Conservation (phyloP, 768 basidiomycete genomes). For the Leccinum obscurum region DNA sequence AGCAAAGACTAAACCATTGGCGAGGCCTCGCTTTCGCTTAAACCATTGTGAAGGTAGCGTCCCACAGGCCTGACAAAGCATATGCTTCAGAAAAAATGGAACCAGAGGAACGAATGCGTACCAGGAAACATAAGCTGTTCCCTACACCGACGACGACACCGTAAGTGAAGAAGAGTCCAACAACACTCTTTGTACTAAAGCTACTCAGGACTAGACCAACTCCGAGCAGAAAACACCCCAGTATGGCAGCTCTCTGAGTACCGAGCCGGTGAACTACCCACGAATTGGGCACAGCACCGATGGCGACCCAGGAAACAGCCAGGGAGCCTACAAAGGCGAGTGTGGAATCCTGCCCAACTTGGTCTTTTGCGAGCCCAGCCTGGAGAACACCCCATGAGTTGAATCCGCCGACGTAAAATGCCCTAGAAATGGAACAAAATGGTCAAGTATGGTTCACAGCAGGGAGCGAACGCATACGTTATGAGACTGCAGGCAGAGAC, state of each 20-base stretch:
- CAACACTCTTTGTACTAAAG: constrained; percentile 17
- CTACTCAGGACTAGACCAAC: constrained; percentile 22
- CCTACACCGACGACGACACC: constrained; percentile 33
- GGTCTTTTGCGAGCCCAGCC: constrained; percentile 28
- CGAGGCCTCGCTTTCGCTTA: constrained; percentile 31
- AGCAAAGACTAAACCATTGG: constrained; percentile 37
- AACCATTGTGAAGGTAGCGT: constrained; percentile 39
- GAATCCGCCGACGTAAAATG: constrained; percentile 27
- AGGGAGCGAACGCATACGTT: constrained; percentile 19
- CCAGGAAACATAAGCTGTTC: constrained; percentile 28
- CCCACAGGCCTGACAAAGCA: constrained; percentile 17
- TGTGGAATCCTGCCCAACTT: constrained; percentile 25
- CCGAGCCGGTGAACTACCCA: constrained; percentile 34
- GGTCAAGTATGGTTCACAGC: background rate
- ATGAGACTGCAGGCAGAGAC: constrained; percentile 31
- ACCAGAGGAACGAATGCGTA: constrained; percentile 8
- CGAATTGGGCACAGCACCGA: constrained; percentile 30
- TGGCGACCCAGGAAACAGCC: constrained; percentile 29
- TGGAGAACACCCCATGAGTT: constrained; percentile 37
- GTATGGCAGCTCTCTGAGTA: constrained; percentile 25
- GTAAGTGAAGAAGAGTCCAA: constrained; percentile 25
- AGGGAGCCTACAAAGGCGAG: constrained; percentile 36
- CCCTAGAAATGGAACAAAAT: constrained; percentile 11
- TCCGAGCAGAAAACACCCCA: constrained; percentile 32
- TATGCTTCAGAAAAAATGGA: background rate